A percentile compares a stretch with the other conserved stretches of the same genome.
phyloP scores from a whole-genome alignment of 129 eudicot genomes.

The Flaveria robusta region DNA sequence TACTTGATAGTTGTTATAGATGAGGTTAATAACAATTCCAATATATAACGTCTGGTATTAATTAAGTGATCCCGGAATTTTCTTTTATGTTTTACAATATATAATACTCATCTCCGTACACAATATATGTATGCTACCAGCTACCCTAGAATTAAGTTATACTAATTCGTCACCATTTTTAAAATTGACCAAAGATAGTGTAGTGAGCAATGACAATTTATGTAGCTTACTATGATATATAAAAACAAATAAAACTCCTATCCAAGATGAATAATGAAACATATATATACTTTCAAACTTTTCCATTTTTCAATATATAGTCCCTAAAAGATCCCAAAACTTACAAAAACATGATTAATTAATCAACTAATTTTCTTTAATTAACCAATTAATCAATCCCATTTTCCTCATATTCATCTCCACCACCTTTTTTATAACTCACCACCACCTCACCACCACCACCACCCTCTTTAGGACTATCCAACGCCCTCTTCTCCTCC shows the following conservation, averaged over 20 bases:
- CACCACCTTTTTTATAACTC: conserved; percentile 27
- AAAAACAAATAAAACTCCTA: conserved; percentile 14
- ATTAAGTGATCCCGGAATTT: too few relatives aligned
- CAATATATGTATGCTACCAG: too few relatives aligned
- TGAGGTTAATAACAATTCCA: too few relatives aligned
- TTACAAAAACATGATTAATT: conserved; percentile 10
- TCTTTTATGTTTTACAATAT: too few relatives aligned
- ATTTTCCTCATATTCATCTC: conserved; percentile 32
- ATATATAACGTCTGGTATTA: too few relatives aligned
- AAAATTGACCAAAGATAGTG: too few relatives aligned
- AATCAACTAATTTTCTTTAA: not conserved
- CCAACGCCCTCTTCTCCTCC: conserved; percentile 84
- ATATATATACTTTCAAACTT: not conserved
- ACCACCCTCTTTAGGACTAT: conserved; percentile 51
- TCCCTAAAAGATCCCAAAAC: conserved; percentile 25
- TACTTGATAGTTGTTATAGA: too few relatives aligned
- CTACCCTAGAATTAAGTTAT: too few relatives aligned
- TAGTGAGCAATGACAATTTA: not conserved
- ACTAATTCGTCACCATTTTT: too few relatives aligned
- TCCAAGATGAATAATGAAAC: conserved; percentile 26
- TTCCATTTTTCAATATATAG: conserved; percentile 31
- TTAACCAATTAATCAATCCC: conserved; percentile 32
- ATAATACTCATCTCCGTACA: too few relatives aligned
- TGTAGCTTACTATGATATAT: not conserved
- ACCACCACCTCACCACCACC: conserved; percentile 37